Percentiles rank a stretch among this genome's conserved stretches.
phyloP scores from a whole-genome alignment of 306 rosid genomes.

The Quercus engelmannii region DNA sequence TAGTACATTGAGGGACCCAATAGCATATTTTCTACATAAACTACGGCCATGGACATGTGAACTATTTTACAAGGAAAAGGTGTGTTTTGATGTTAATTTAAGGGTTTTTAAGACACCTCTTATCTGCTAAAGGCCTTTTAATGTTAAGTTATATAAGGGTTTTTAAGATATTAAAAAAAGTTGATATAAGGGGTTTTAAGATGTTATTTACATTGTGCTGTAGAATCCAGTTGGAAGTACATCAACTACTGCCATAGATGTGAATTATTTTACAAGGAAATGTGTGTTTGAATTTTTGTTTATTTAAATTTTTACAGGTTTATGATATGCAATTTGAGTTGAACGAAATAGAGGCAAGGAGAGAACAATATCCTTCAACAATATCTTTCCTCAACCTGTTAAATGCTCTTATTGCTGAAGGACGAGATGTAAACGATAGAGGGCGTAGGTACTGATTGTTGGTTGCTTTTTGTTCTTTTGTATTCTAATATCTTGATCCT shows the following conservation, averaged over 20 bases:
- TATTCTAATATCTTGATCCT: conserved; percentile 11
- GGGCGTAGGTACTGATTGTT: conserved; percentile 69
- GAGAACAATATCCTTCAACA: conserved; percentile 93
- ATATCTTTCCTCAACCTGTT: conserved; percentile 87
- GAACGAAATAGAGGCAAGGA: conserved; percentile 94
- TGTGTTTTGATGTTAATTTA: no score
- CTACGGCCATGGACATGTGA: background rate
- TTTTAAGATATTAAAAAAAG: no score
- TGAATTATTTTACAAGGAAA: background rate
- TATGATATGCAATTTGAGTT: conserved; percentile 97
- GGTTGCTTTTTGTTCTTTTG: conserved; percentile 8
- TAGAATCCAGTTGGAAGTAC: background rate
- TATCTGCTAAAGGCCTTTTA: background rate
- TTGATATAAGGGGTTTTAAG: background rate
- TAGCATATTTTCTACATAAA: no score
- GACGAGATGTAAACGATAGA: conserved; percentile 82
- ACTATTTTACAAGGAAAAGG: no score
- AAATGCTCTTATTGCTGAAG: conserved; percentile 93
- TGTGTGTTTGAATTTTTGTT: background rate
- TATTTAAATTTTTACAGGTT: conserved; percentile 53
- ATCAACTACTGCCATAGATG: background rate
- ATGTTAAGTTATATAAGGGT: background rate
- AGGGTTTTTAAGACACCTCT: background rate
- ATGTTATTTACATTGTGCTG: background rate
- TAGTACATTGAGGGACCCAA: no score